Percentiles rank a stretch among this genome's conserved stretches.
Conservation (phyloP, 371 early-diverging fungal genomes). For the Sporodiniella umbellata region DNA sequence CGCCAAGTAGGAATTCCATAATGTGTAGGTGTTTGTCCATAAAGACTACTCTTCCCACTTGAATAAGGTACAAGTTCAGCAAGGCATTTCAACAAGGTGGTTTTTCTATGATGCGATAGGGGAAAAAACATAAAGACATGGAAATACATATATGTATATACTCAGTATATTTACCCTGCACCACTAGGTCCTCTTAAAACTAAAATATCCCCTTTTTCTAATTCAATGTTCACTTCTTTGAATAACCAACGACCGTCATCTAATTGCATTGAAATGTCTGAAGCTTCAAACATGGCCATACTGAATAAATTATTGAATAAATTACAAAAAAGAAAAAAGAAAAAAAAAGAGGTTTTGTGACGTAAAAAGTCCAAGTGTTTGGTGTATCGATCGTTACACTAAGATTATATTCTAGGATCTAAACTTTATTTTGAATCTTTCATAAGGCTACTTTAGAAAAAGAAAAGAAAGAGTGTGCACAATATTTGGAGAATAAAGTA, state of each 20-base stretch:
- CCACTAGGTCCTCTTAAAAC: constrained; percentile 75
- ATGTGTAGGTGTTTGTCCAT: constrained; percentile 59
- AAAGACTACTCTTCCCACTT: constrained; percentile 53
- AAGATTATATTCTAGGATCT: no score
- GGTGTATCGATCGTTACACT: no score
- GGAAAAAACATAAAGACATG: no score
- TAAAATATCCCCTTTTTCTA: constrained; percentile 57
- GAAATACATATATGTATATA: not conserved
- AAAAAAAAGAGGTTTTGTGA: no score
- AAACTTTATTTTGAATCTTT: no score
- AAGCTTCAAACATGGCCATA: constrained; percentile 18
- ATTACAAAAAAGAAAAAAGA: constrained; percentile 6
- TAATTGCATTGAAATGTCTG: constrained; percentile 26
- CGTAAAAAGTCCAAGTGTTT: no score
- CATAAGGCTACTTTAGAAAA: no score
- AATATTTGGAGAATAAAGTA: no score
- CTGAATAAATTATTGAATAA: constrained; percentile 1
- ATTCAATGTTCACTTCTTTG: constrained; percentile 50
- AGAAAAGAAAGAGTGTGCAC: no score
- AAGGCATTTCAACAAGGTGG: constrained; percentile 81
- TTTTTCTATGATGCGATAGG: no score
- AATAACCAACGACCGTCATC: constrained; percentile 57
- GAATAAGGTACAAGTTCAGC: constrained; percentile 70
- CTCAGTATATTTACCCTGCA: constrained; percentile 50
- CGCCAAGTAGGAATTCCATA: constrained; percentile 76